Conservation (phyloP, 2,329 filamentous ascomycete genomes). For the Monosporascus sp. region DNA sequence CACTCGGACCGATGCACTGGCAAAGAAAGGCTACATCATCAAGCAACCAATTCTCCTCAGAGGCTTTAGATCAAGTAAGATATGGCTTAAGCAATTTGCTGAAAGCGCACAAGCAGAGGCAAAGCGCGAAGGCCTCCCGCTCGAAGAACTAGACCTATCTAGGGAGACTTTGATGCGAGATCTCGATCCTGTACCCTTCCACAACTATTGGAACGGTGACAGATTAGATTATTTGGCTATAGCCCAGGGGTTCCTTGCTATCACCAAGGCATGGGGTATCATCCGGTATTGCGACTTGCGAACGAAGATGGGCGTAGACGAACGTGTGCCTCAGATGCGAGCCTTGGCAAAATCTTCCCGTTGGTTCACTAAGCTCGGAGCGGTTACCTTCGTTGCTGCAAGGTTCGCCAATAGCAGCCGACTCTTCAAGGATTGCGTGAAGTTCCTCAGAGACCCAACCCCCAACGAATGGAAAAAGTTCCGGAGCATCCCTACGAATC, state of each 20-base stretch:
- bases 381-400: constrained; percentile 52
- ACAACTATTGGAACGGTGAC: constrained; percentile 49
- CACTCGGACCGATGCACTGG: constrained; percentile 53
- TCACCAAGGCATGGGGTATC: constrained; percentile 52
- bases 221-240: constrained; percentile 54
- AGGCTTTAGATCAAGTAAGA: constrained; percentile 56
- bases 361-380: constrained; percentile 50
- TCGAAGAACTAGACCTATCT: constrained; percentile 33
- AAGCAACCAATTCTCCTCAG: constrained; percentile 55
- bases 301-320: constrained; percentile 49
- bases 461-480: constrained; percentile 52
- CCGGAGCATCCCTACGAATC: constrained; percentile 42
- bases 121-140: constrained; percentile 28
- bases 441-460: constrained; percentile 50
- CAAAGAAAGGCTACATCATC: constrained; percentile 55
- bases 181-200: constrained; percentile 51
- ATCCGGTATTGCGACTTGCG: constrained; percentile 55
- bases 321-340: constrained; percentile 55
- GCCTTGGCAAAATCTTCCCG: constrained; percentile 53
- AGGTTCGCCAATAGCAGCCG: constrained; percentile 41
- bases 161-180: constrained; percentile 35
- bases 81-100: constrained; percentile 54
- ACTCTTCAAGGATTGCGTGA: constrained; percentile 57
- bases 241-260: constrained; percentile 50
- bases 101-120: constrained; percentile 33